Base-by-base conservation (phyloP, 306 rosid species). In the Rosa multiflora region DNA sequence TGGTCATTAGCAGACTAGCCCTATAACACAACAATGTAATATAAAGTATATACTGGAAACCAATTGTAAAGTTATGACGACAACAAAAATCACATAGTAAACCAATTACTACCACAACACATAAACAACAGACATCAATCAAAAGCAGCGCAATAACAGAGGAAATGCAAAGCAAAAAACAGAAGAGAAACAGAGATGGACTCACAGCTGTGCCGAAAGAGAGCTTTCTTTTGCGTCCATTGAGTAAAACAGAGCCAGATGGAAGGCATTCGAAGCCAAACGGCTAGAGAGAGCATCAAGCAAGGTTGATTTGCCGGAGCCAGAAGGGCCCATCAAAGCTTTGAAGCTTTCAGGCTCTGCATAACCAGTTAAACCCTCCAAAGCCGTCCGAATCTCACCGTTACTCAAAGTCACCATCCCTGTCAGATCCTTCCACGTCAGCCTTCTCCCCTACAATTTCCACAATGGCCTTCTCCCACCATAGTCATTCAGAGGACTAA, bases 301-400 rank as follows among this genome's bases (percentile, higher is more conserved):
- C 18, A 96, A 86, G 1, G 99, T 93, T 0, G 98, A 95, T 83
- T 95, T 95, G 4, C 99, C 99, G 0, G 99, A 95, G 18, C 99
- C 99, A n/a, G 99, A 96, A 7, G 99, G 99, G 0, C 99, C 99
- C 99, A 96, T 96, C 62, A 96, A 84, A 76, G 96, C 97, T 8
- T 97, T 96, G 82, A 96, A 83, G 56, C 86, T 84, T 12, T 98
- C 99, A 17, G 99, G 98, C 78, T 93, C 99, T 40, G 99, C 99
- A 81, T 90, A 96, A 5, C 98, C 99, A 75, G 89, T 89, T 11
- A 93, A 79, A 18, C 93, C 94, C 4, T 96, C 97, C 42, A 96
- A 74, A 49, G 93, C 98, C n/a, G 90, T 93, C 82, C 89, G 98
- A 1, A 87, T 88, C 72, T 91, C 98, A 29, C 98, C 99, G 44